Evolutionary conservation across 345 rosid genomes (phyloP), one percentile per base, ranked within the genome.

Genomic region (Cardiospermum halicacabum): DNA sequence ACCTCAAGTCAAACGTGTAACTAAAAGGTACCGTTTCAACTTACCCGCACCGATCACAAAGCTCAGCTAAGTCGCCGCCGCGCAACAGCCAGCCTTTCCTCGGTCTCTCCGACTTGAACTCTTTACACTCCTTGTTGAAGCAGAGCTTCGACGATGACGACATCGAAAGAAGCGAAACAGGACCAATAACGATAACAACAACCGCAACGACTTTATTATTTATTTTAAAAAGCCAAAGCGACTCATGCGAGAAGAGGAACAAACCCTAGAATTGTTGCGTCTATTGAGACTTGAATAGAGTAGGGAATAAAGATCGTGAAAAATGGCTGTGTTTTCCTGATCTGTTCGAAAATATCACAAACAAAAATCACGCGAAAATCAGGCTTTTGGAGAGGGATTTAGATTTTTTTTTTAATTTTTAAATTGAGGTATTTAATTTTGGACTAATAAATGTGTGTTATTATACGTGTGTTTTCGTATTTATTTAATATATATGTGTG

Each of bases 21-120:
- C 60, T 63, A 47, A 42, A 45, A 47, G 11, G 45, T 31, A 19
- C 15, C 39, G 39, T 34, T 34, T 0, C 21, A 30, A 64, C 85
- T 84, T 77, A 94, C 99, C 81, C 93, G 92, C 99, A 94, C 73
- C 91, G 88, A 77, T 85, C 87, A 79, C 99, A 94, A 53, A 94
- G 97, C 69, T 89, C 89, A n/a, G 86, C 96, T 42, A 73, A 76
- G 72, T 87, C 96, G 22, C 96, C 97, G 59, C 75, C 60, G 61
- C 91, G 95, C 63, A 94, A 80, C 66, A 84, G 81, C 99, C 99
- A 94, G 5, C 93, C 99, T 62, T 80, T 91, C 43, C 89, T 78
- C 32, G 67, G 80, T 62, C 75, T 72, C 11, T 80, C 81, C 69
- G 86, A 82, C 64, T 75, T 81, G 73, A 76, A 67, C 75, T 85